Base-by-base conservation (phyloP, 441 rosid genomes). In the Hura crepitans region DNA sequence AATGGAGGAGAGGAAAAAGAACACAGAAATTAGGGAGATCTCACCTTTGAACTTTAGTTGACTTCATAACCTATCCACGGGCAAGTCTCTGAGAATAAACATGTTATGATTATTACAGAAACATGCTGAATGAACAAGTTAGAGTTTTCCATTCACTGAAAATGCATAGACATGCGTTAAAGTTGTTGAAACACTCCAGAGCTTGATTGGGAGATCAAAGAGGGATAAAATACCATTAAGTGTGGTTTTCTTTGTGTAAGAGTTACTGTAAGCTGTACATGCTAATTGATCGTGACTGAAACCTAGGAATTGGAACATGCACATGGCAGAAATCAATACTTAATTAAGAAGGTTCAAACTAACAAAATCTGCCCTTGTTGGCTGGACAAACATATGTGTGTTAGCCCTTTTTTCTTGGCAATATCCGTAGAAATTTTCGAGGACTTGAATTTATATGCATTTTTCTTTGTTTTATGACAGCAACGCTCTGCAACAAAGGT, bases 401-500 rank as follows among this genome's bases (percentile, higher is more conserved):
- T 22, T 18, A 50, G 54, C 11, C 14, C 12, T 56, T 35, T 55
- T 35, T 65, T 28, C 15, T 17, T 23, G 1, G 54, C 13, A 17
- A 56, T 55, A 9, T 64, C 62, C n/a, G 11, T 3, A 62, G 18
- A 17, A 56, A 18, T 30, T 49, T 30, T 8, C n/a, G 4, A 20
- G 27, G 7, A 57, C 25, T 56, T 47, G 65, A 50, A 28, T 47
- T 37, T 18, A 20, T 4, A 27, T 57, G 13, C 22, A 37, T 50
- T 33, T 15, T 50, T 65, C 51, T 65, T 14, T 54, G 22, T 50
- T 70, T n/a, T 35, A n/a, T 66, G 49, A 70, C 89, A 94, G 99
- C 97, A 94, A 94, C 88, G 97, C 49, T 94, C 97, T 75, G 89
- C 85, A 42, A 89, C 97, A 22, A 94, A 94, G 82, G 97, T 94